Percentiles rank a stretch among this genome's conserved stretches.
Evolutionary conservation across 306 rosid genomes (phyloP).

Genomic region (Quercus berberidifolia): DNA sequence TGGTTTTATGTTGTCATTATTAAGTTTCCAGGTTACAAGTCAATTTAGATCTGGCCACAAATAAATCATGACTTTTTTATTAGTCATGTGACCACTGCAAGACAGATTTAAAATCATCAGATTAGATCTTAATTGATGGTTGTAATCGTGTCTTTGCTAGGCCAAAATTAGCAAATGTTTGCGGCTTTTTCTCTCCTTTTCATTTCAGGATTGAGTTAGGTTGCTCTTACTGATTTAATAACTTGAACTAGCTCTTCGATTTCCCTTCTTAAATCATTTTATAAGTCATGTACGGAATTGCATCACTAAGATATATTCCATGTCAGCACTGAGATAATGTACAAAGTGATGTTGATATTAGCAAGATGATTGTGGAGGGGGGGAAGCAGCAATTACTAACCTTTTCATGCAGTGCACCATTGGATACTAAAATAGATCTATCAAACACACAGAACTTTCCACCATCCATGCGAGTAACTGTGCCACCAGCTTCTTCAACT

Average conservation of each 20-base stretch:
- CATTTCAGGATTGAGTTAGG: too few species aligned
- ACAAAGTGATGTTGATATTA: background rate
- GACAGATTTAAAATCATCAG: too few species aligned
- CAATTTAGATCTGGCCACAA: background rate
- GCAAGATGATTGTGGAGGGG: background rate
- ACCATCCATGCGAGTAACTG: conserved; percentile 87
- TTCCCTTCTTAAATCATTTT: too few species aligned
- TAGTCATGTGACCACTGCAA: too few species aligned
- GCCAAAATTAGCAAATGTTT: too few species aligned
- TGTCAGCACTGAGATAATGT: background rate
- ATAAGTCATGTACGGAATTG: too few species aligned
- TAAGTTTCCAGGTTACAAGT: background rate
- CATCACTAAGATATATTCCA: background rate
- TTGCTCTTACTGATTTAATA: too few species aligned
- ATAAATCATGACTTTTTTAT: too few species aligned
- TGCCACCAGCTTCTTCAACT: conserved; percentile 94
- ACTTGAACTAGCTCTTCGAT: too few species aligned
- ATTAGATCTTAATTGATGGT: too few species aligned
- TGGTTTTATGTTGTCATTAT: background rate
- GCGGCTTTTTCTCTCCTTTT: too few species aligned
- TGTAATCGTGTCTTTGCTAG: too few species aligned
- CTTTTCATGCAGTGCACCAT: conserved; percentile 66
- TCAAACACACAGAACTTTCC: conserved; percentile 86
- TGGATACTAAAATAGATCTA: conserved; percentile 90
- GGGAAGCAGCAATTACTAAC: conserved; percentile 35